These are phyloP conservation scores for Spongospora subterranea DNA, from an alignment of 208 protist species.

Conservation along the genomic window DNA sequence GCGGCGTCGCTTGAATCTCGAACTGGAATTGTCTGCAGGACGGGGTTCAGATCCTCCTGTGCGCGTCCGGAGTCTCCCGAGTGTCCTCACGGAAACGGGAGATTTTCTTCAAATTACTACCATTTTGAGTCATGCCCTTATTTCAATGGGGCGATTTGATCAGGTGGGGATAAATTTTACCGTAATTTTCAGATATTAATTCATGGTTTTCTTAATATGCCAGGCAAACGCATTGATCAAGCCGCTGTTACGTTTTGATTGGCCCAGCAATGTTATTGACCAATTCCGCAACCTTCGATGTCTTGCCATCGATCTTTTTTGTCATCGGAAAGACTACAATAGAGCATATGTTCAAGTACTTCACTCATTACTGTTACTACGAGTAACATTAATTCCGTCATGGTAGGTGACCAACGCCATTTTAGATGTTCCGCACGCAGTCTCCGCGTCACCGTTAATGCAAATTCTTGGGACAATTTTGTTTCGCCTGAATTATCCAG, in stretches of 20 bases:
- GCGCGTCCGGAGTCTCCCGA: not conserved
- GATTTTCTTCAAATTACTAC: not conserved
- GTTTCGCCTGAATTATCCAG: not conserved
- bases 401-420: not conserved
- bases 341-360: not conserved
- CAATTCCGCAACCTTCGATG: slow-evolving; percentile 28
- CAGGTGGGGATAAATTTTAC: not conserved
- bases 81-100: not conserved
- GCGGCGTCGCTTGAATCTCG: not conserved
- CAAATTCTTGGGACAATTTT: not conserved
- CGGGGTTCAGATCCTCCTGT: not conserved
- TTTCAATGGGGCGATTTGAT: not conserved
- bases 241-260: slow-evolving; percentile 1
- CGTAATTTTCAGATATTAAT: not conserved
- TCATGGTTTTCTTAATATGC: not conserved
- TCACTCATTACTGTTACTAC: not conserved
- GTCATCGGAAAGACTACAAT: slow-evolving; percentile 5
- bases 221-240: not conserved
- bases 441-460: not conserved
- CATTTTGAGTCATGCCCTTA: not conserved
- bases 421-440: not conserved
- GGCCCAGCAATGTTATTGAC: not conserved
- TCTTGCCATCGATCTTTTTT: slow-evolving; percentile 6
- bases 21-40: too few relatives aligned
- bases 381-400: not conserved